Conservation (phyloP, 768 basidiomycete species). For the Podaxis sp. region DNA sequence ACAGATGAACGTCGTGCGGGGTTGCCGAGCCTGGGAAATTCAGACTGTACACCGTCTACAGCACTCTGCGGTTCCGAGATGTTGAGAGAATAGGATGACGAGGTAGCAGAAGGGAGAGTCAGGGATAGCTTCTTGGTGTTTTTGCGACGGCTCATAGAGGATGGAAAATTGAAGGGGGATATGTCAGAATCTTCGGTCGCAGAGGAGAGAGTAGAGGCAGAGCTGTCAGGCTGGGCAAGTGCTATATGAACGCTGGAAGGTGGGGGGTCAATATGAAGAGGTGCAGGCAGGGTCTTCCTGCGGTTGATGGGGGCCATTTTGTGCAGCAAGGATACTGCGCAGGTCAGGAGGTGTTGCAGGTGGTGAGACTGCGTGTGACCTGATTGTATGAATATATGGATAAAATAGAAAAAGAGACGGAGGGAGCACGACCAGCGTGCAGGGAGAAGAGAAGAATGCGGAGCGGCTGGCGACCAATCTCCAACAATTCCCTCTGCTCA, state of each 20-base stretch:
- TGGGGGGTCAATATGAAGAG: slow-evolving; percentile 61
- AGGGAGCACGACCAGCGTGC: slow-evolving; percentile 43
- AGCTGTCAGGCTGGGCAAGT: slow-evolving; percentile 45
- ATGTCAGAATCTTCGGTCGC: slow-evolving; percentile 53
- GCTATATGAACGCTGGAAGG: slow-evolving; percentile 47
- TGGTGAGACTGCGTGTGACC: neutral
- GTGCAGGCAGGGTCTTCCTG: slow-evolving; percentile 53
- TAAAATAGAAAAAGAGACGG: slow-evolving; percentile 1
- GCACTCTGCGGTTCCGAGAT: slow-evolving; percentile 34
- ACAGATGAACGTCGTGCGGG: slow-evolving; percentile 62
- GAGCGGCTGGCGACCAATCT: neutral
- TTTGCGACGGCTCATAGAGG: slow-evolving; percentile 41
- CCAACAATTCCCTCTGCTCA: neutral
- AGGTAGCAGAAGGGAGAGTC: slow-evolving; percentile 59
- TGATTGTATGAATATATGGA: neutral
- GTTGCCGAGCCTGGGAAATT: slow-evolving; percentile 27
- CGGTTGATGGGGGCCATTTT: slow-evolving; percentile 36
- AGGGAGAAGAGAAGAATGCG: slow-evolving; percentile 23
- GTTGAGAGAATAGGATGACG: slow-evolving; percentile 53
- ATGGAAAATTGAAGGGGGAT: slow-evolving; percentile 35
- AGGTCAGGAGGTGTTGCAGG: slow-evolving; percentile 1
- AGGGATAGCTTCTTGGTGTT: slow-evolving; percentile 82
- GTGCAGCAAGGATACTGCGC: slow-evolving; percentile 13
- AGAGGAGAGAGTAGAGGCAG: slow-evolving; percentile 52
- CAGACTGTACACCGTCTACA: slow-evolving; percentile 24